These are phyloP conservation scores for Fraxinus cuspidata DNA, from an alignment of 257 asterid genomes.

Conservation along the genomic window DNA sequence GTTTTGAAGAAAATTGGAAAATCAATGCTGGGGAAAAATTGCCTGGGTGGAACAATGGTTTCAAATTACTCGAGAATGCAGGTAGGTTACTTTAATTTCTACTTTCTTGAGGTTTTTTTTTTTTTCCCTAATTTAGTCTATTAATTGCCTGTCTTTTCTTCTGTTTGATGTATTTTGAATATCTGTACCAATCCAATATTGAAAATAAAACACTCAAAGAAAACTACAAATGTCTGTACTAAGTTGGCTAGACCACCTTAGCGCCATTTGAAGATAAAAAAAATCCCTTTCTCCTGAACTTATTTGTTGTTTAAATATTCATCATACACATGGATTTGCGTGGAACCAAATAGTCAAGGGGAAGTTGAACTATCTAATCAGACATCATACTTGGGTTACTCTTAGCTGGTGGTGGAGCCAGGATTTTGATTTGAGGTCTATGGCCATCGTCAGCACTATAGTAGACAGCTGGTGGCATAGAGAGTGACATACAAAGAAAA, in stretches of 20 bases:
- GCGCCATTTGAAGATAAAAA: neutral
- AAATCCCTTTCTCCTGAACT: neutral
- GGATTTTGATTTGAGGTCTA: too few species aligned
- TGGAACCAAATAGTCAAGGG: neutral
- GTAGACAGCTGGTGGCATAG: too few species aligned
- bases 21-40: constrained; percentile 57
- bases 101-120: neutral
- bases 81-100: constrained; percentile 35
- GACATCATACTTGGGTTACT: neutral
- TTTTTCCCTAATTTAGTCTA: neutral
- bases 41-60: constrained; percentile 68
- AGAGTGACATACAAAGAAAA: too few species aligned
- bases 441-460: too few species aligned
- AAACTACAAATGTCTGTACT: neutral
- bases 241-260: neutral
- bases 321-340: neutral
- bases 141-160: neutral
- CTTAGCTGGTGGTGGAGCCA: too few species aligned
- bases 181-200: neutral
- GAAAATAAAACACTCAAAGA: neutral
- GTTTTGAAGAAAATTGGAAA: constrained; percentile 84
- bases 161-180: neutral
- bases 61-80: constrained; percentile 56
- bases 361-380: neutral
- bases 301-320: neutral